Percentiles rank a stretch among this genome's conserved stretches.
Evolutionary conservation across 306 rosid genomes (phyloP).

Genomic region (Canavalia ensiformis): DNA sequence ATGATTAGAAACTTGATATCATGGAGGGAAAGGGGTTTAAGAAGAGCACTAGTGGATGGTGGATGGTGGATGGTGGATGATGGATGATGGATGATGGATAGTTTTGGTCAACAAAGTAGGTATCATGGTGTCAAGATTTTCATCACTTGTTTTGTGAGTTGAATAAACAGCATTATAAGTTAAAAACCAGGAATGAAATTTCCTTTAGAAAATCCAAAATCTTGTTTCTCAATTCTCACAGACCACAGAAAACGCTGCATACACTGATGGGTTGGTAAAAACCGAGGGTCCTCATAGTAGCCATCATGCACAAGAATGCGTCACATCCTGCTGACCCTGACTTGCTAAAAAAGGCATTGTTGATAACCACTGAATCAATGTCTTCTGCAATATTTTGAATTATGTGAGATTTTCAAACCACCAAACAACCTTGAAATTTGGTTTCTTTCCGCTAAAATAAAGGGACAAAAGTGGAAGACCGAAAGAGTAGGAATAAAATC

Average conservation of each 20-base stretch:
- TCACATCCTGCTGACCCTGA: background rate
- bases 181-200: background rate
- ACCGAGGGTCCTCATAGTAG: background rate
- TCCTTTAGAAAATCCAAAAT: background rate
- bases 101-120: background rate
- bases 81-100: too few species aligned
- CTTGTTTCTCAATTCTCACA: background rate
- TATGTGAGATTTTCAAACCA: background rate
- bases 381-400: background rate
- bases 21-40: background rate
- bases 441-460: background rate
- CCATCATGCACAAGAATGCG: conserved; percentile 9
- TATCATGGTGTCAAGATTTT: background rate
- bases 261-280: conserved; percentile 1
- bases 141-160: background rate
- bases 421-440: background rate
- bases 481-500: background rate
- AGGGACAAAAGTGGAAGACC: conserved; percentile 5
- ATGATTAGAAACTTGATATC: background rate
- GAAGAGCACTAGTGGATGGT: conserved; percentile 1
- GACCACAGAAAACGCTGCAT: background rate
- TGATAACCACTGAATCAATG: background rate
- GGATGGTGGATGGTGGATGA: too few species aligned
- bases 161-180: background rate
- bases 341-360: background rate